Conservation (phyloP, 2,329 filamentous ascomycete genomes). For the Ophiocordyceps camponoti-leonardi region DNA sequence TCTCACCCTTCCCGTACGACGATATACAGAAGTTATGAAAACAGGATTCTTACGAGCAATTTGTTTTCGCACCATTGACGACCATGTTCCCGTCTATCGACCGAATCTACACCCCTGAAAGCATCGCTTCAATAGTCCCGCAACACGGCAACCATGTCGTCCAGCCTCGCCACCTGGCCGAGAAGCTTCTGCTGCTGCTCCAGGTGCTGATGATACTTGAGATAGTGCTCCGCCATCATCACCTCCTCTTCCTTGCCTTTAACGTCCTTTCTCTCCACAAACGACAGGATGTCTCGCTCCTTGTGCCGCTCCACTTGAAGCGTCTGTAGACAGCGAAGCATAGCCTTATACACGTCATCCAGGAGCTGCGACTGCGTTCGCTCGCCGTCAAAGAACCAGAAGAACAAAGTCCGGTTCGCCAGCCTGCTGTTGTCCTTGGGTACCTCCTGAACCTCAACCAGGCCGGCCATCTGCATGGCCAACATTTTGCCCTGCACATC, state of each 20-base stretch:
- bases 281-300: constrained; percentile 55
- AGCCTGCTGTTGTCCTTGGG: constrained; percentile 72
- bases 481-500: constrained; percentile 75
- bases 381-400: constrained; percentile 79
- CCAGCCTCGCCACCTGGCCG: constrained; percentile 62
- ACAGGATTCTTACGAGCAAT: background rate
- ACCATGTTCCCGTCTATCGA: background rate
- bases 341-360: constrained; percentile 74
- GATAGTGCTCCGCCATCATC: constrained; percentile 57
- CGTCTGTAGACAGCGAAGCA: constrained; percentile 71
- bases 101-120: background rate
- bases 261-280: constrained; percentile 74
- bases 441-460: constrained; percentile 85
- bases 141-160: constrained; percentile 70
- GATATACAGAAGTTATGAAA: too few relatives aligned
- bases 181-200: constrained; percentile 57
- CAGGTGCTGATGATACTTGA: constrained; percentile 39
- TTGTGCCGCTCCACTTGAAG: constrained; percentile 58
- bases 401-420: constrained; percentile 70
- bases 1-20: too few relatives aligned
- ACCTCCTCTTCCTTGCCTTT: constrained; percentile 69
- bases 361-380: constrained; percentile 53
- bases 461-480: constrained; percentile 69
- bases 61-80: background rate
- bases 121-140: constrained; percentile 46